A percentile compares a stretch with the other conserved stretches of the same genome.
Evolutionary conservation across 768 basidiomycete genomes (phyloP).

Genomic region (Agaricus subrufescens): DNA sequence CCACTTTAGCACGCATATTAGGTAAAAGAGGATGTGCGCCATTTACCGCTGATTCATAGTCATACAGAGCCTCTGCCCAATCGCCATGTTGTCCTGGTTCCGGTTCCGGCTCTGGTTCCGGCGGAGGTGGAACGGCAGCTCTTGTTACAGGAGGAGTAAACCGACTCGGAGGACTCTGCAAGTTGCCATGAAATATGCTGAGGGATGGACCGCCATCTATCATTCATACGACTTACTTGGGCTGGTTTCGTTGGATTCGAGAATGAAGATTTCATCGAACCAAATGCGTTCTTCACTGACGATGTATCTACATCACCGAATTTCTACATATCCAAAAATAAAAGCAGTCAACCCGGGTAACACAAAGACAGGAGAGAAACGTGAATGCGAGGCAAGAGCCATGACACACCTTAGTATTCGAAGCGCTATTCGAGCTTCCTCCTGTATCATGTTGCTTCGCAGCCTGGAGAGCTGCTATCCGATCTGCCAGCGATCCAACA

Average conservation of each 20-base stretch:
- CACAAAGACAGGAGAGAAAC: too few relatives aligned
- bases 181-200: constrained; percentile 29
- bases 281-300: constrained; percentile 40
- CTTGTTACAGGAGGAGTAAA: constrained; percentile 54
- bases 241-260: constrained; percentile 5
- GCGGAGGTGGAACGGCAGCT: constrained; percentile 19
- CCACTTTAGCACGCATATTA: background rate
- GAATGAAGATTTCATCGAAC: constrained; percentile 33
- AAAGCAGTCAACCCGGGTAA: background rate
- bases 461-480: constrained; percentile 13
- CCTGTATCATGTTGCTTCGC: constrained; percentile 2
- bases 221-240: background rate
- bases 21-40: constrained; percentile 7
- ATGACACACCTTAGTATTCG: constrained; percentile 11
- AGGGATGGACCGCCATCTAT: constrained; percentile 16
- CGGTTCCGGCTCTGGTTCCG: constrained; percentile 27
- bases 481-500: constrained; percentile 10
- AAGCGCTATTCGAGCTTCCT: constrained; percentile 11
- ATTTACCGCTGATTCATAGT: constrained; percentile 59
- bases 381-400: constrained; percentile 1
- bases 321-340: constrained; percentile 34
- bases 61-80: constrained; percentile 78
- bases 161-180: constrained; percentile 30
- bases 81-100: constrained; percentile 45
- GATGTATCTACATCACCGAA: constrained; percentile 58